Conservation (phyloP, 228 moss, liverwort and hornwort genomes). For the Sphagnum fallax region DNA sequence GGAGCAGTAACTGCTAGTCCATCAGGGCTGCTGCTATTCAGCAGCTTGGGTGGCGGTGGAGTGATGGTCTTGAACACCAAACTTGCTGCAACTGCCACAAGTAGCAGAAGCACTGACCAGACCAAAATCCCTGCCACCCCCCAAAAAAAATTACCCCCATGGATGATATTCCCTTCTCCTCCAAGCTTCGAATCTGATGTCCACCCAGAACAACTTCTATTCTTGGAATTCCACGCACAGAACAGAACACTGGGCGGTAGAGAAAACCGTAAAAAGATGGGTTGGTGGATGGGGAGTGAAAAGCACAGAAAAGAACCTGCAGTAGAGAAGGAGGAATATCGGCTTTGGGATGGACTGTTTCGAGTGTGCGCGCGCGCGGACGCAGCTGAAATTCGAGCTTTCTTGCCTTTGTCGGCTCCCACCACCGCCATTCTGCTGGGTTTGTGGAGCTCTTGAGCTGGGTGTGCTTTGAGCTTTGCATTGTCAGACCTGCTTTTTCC, state of each 20-base stretch:
- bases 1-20: slow-evolving; percentile 68
- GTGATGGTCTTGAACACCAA: slow-evolving; percentile 45
- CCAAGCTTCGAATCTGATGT: too few relatives aligned
- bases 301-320: slow-evolving; percentile 23
- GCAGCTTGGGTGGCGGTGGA: slow-evolving; percentile 37
- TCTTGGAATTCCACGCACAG: too few relatives aligned
- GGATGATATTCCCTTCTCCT: too few relatives aligned
- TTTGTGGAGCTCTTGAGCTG: too few relatives aligned
- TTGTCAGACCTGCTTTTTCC: too few relatives aligned
- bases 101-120: slow-evolving; percentile 38
- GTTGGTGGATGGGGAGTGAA: too few relatives aligned
- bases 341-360: slow-evolving; percentile 11
- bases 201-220: too few relatives aligned
- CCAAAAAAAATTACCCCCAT: too few relatives aligned
- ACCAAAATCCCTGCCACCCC: slow-evolving; percentile 12
- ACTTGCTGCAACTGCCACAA: slow-evolving; percentile 44
- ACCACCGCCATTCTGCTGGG: too few relatives aligned
- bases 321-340: slow-evolving; percentile 19
- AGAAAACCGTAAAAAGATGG: too few relatives aligned
- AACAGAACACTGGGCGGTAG: too few relatives aligned
- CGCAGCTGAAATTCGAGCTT: slow-evolving; percentile 39
- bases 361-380: slow-evolving; percentile 51
- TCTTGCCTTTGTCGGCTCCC: slow-evolving; percentile 11
- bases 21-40: slow-evolving; percentile 29
- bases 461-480: too few relatives aligned